Evolutionary conservation across 2,329 filamentous ascomycete genomes (phyloP), one percentile per base, ranked within the genome.

Genomic region (Lachnellula hyalina): DNA sequence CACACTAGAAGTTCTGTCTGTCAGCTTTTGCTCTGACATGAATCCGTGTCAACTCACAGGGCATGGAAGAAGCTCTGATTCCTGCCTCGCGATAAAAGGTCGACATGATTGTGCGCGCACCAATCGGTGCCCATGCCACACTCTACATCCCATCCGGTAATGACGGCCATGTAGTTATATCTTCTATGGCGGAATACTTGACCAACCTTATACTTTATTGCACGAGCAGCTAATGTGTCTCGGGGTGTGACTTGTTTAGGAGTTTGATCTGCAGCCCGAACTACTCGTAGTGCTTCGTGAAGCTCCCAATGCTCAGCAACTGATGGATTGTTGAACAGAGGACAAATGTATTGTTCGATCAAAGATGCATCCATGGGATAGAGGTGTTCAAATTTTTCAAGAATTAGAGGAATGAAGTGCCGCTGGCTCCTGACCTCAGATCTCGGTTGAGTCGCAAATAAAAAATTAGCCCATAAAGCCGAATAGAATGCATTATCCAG

Each of bases 111-210:
- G 60, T 78, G 77, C 67, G 76, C 74, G 66, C 83, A 86, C 85
- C 79, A 87, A 56, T 76, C 77, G 62, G 56, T 62, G 49, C 63
- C 85, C 84, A 49, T 76, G 75, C 73, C 79, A 65, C 78, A 86
- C 59, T 78, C 76, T 25, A 72, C 71, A 57, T 71, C 73, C 92
- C 93, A 99, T n/a, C 92, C 92, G 14, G 87, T 89, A 55, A 99
- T 88, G 25, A 95, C 81, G 17, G 87, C 92, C 48, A 85, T 76
- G 69, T 93, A 96, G 19, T 80, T 75, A 68, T 94, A 96, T 46
- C 91, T 81, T 58, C 78, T 83, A 72, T 99, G 94, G 47, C 79
- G 80, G 68, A 97, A 96, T 6, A 96, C 80, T 64, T 95, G 87
- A 0, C 94, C 94, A 48, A 96, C 81, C 49, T 78, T 82, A 69